Base-by-base conservation (phyloP, 768 basidiomycete species). In the Mycena venus region DNA sequence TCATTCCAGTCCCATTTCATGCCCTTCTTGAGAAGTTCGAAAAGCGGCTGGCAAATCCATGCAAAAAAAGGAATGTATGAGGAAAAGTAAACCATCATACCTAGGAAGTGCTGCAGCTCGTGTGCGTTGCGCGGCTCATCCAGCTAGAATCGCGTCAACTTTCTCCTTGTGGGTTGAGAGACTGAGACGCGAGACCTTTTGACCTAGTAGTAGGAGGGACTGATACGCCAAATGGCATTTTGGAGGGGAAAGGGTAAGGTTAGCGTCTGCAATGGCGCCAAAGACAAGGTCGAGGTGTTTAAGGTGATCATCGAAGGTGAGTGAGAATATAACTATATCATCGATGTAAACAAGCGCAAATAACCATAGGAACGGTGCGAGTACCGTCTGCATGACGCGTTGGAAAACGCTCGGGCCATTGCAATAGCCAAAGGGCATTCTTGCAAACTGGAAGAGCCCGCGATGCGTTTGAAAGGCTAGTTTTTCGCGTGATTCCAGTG, bases 281-380 rank as follows among this genome's bases (percentile, higher is more conserved):
- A 85, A 68, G 0, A 86, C 82, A 4, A 62, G 17, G 25, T 83
- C 84, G 0, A 85, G 25, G 53, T 85, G 83, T 1, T 49, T 0
- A 3, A 83, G 0, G 69, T 87, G 84, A 3, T 86, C 80, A 0
- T 83, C 73, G 1, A 79, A 80, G 0, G 68, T 70, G n/a, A 65
- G 44, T 0, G 82, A 84, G 66, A 80, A 87, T 0, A 86, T 77
- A 0, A 87, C 80, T 0, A 87, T 87, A 49, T 88, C 82, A 55
- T 88, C 84, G 9, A 88, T 85, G 59, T 87, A 88, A 0, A 87
- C 86, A 10, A 85, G 61, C 0, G 84, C 68, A 61, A 86, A 86
- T 0, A 85, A 69, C 85, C 85, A 86, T 1, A 87, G 77, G 56
- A 74, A 86, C 0, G 82, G 84, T 0, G 83, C 75, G 0, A 86